Base-by-base conservation (phyloP, 345 rosid genomes). In the Trapa bicornis region DNA sequence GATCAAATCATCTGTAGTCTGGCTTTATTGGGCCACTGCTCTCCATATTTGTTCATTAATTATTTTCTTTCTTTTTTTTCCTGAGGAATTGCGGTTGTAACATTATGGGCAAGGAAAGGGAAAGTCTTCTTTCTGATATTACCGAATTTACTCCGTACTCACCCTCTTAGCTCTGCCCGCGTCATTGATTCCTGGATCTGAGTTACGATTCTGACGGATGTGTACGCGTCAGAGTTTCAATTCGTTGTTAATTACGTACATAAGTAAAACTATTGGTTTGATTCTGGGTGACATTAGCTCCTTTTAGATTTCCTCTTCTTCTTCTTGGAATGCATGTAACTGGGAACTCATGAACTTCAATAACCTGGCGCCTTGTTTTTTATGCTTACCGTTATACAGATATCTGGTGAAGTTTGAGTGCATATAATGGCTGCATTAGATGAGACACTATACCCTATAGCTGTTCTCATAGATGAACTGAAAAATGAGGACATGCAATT, bases 401-500 rank as follows among this genome's bases (percentile, higher is more conserved):
- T 65, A 42, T 65, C 47, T 13, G 17, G 22, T 38, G 47, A 64
- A 64, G 66, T 15, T 39, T 16, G 29, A 37, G 32, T 32, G 66
- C 13, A 68, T 22, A 73, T 38, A 61, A 90, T 93, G 98, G 78
- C 97, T 37, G 80, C 78, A 85, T 82, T 85, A 57, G 97, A 90
- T 41, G 97, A 88, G 76, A 96, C 97, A 1, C 74, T 93, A 33
- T 93, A 93, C 54, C 98, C 98, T 4, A 90, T 93, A 61, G 97
- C 98, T 5, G 79, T 93, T 53, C 89, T 93, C 50, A 90, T 90
- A 65, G 96, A 90, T 41, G 96, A 93, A 85, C 85, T 93, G 35
- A 90, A 93, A 76, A 88, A 93, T 71, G 98, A 93, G 71, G 97
- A 93, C 74, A 90, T 93, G 56, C 98, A 93, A 79, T 91, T 93